phyloP scores from a whole-genome alignment of 352 stramenopile species.

The Pythium aphanidermatum region DNA sequence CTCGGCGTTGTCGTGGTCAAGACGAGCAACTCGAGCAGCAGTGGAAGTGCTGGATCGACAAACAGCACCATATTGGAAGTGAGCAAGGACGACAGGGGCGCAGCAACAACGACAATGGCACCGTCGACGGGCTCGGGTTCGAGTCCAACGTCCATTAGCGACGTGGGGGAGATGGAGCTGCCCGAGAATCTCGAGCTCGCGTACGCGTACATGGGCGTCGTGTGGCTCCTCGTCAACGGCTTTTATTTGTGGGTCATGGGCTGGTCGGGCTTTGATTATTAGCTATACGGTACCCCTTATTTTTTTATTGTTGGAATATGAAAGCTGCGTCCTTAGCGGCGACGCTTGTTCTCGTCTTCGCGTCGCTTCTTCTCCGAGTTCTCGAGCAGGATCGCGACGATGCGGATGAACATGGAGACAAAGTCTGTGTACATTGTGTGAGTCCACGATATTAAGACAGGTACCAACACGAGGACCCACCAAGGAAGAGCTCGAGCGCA shows the following conservation, averaged over 20 bases:
- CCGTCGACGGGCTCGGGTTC: background rate
- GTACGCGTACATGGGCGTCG: conserved; percentile 18
- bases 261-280: conserved; percentile 3
- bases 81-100: background rate
- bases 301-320: background rate
- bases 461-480: conserved; percentile 21
- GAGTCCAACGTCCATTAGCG: background rate
- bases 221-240: conserved; percentile 22
- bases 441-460: background rate
- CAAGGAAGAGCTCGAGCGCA: conserved; percentile 82
- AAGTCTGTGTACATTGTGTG: conserved; percentile 47
- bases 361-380: conserved; percentile 55
- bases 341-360: conserved; percentile 25
- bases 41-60: too few relatives aligned
- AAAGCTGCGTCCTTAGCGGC: conserved; percentile 2
- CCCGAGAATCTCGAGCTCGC: conserved; percentile 13
- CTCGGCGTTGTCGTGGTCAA: conserved; percentile 16
- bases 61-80: background rate
- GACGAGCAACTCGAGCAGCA: background rate
- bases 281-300: too few relatives aligned
- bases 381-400: conserved; percentile 74
- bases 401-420: conserved; percentile 84
- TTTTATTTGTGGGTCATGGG: conserved; percentile 22
- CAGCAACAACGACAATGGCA: background rate
- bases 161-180: background rate